Base-by-base conservation (phyloP, 208 protist species). In the Naegleria gruberi region DNA sequence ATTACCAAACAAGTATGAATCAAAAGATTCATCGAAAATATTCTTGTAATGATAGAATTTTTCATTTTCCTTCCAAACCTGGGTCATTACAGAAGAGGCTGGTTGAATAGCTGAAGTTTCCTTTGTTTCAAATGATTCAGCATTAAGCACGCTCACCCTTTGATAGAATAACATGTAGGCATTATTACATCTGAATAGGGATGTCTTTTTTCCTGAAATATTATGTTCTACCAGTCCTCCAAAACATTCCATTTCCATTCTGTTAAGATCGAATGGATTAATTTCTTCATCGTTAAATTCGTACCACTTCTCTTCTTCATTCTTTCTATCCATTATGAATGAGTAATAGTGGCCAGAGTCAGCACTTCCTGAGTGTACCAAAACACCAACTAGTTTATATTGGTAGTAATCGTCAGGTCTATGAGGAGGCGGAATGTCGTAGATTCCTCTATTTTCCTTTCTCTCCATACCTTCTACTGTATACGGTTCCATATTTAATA, bases 341-440 rank as follows among this genome's bases (percentile, higher is more conserved):
- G 94, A 95, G 90, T 97, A 97, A 90, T 97, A 97, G 86, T 97
- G 96, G 23, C 96, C 96, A 6, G 90, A 92, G 77, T 97, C 94
- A 1, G 96, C 94, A 34, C 23, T 77, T 74, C 96, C 95, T 12
- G 82, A 94, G 86, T 97, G 96, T 8, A 97, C 95, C 0, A 97
- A 84, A 7, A 97, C 91, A 47, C 96, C 95, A 19, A 73, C 45
- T 8, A 97, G 91, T 41, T 94, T 81, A 90, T 96, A 97, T 65
- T 93, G 37, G 74, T 94, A 95, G 12, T 92, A 91, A 42, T 51
- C 17, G 46, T 47, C 30, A 23, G 0, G 23, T 26, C 82, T 44
- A 77, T 77, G 65, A 15, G 17, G 6, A 42, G 91, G 81, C 5
- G 77, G 65, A 90, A 82, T 34, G 30, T 87, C 73, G 73, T 90